Evolutionary conservation across 2,329 filamentous ascomycete genomes (phyloP), one percentile per base, ranked within the genome.

Genomic region (Trichophyton schoenleinii): DNA sequence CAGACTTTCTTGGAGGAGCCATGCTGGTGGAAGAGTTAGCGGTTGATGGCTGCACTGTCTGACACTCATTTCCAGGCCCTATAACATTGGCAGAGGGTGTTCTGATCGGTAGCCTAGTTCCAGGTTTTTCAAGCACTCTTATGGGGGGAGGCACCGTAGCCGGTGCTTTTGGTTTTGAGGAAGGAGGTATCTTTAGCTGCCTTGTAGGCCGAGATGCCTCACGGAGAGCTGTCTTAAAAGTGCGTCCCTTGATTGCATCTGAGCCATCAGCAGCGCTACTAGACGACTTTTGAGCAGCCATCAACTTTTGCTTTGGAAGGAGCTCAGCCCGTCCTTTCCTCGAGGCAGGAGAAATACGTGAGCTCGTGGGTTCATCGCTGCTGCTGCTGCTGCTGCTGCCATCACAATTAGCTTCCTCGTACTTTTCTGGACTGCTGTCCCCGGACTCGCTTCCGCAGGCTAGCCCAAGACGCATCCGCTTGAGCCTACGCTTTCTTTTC

Each of bases 401-500:
- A 20, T 13, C 44, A 22, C n/a, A 25, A 53, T 31, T 13, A 3
- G 11, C 22, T 34, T 31, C 22, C 22, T 34, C 31, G 22, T 31
- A 0, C 1, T 9, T 13, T 13, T 31, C 28, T 53, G n/a, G 5
- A n/a, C 4, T 13, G 7, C 3, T 25, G 6, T 28, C 49, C 31
- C 31, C 25, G 31, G 49, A 31, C n/a, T 53, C 49, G 28, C 22
- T 53, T 55, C 28, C 57, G 31, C 18, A 22, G 20, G 20, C 49
- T 1, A 67, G 46, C 2, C 66, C 66, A 18, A 73, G 59, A 36
- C 65, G 67, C 44, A 64, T 65, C 48, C 69, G 67, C 60, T 73
- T 73, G 9, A 61, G 66, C 42, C 65, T 66, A 49, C 72, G 68
- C 61, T 66, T 70, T 59, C 63, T 63, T 58, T 66, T 71, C 34